phyloP scores from a whole-genome alignment of 306 rosid genomes.

The Pueraria montana region DNA sequence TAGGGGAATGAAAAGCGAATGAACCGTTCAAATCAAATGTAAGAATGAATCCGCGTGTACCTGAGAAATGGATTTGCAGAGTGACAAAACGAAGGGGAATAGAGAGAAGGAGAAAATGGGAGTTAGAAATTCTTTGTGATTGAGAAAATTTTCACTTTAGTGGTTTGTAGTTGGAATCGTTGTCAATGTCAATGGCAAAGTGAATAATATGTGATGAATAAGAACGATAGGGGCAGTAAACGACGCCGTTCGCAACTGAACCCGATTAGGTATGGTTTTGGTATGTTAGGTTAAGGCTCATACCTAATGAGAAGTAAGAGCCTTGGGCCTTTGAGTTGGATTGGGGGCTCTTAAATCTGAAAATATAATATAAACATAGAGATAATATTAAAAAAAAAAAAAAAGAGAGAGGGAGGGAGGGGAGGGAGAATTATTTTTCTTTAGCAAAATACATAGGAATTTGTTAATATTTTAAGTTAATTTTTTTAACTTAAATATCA shows the following conservation, averaged over 20 bases:
- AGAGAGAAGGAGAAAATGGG: constrained; percentile 29
- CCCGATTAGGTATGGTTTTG: constrained; percentile 44
- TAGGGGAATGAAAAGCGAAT: neutral
- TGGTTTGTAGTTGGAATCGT: constrained; percentile 48
- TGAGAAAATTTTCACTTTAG: constrained; percentile 44
- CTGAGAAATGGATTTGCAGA: constrained; percentile 46
- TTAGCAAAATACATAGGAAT: neutral
- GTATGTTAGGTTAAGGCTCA: neutral
- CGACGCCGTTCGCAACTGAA: constrained; percentile 40
- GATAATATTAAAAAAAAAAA: too few species aligned
- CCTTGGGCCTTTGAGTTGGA: neutral
- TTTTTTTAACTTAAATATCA: neutral
- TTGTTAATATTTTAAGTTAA: too few species aligned
- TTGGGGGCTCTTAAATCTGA: neutral
- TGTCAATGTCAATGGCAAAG: constrained; percentile 41
- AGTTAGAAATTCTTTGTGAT: constrained; percentile 49
- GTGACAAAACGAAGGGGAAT: neutral
- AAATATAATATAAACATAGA: too few species aligned
- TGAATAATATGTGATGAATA: constrained; percentile 30
- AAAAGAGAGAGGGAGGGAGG: neutral
- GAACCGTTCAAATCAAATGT: constrained; percentile 44
- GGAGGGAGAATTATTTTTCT: neutral
- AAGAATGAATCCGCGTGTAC: constrained; percentile 37
- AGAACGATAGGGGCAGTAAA: neutral
- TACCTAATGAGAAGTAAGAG: neutral